Conservation (phyloP, 2,329 filamentous ascomycete species). For the Fusarium guadeloupense region DNA sequence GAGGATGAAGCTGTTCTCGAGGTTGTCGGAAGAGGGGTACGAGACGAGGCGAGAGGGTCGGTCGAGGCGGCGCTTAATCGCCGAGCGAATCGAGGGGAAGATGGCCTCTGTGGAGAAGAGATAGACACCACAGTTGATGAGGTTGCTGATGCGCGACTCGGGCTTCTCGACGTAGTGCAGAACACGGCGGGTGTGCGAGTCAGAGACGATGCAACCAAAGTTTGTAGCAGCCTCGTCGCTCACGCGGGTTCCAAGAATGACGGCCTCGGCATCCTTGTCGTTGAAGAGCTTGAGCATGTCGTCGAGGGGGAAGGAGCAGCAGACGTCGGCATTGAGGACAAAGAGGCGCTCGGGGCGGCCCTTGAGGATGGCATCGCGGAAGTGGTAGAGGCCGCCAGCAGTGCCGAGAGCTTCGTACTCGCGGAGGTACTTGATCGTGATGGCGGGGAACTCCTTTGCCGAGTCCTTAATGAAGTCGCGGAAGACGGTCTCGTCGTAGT, state of each 20-base stretch:
- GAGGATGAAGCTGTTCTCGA: slow-evolving; percentile 71
- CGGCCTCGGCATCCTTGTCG: slow-evolving; percentile 94
- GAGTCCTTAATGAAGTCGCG: slow-evolving; percentile 97
- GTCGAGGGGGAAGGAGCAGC: slow-evolving; percentile 95
- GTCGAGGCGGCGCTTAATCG: slow-evolving; percentile 94
- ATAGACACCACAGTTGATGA: slow-evolving; percentile 99
- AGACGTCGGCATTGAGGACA: slow-evolving; percentile 97
- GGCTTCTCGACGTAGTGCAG: slow-evolving; percentile 99
- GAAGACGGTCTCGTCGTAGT: slow-evolving; percentile 98
- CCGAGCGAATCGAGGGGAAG: slow-evolving; percentile 92
- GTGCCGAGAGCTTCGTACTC: slow-evolving; percentile 98
- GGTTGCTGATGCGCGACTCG: slow-evolving; percentile 94
- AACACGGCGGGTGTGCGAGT: slow-evolving; percentile 91
- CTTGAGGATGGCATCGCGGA: slow-evolving; percentile 98
- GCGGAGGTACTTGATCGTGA: slow-evolving; percentile 90
- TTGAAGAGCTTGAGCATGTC: slow-evolving; percentile 96
- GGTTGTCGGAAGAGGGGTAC: slow-evolving; percentile 96
- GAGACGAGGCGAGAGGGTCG: slow-evolving; percentile 83
- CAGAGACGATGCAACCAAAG: slow-evolving; percentile 97
- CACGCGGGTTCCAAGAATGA: slow-evolving; percentile 93
- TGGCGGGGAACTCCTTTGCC: slow-evolving; percentile 81
- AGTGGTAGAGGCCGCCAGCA: slow-evolving; percentile 96
- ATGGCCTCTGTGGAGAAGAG: slow-evolving; percentile 95
- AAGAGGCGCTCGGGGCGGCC: slow-evolving; percentile 94
- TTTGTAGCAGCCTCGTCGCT: slow-evolving; percentile 91